Evolutionary conservation across 1,284 basidiomycete genomes (phyloP).

Genomic region (Caloboletus inedulis): DNA sequence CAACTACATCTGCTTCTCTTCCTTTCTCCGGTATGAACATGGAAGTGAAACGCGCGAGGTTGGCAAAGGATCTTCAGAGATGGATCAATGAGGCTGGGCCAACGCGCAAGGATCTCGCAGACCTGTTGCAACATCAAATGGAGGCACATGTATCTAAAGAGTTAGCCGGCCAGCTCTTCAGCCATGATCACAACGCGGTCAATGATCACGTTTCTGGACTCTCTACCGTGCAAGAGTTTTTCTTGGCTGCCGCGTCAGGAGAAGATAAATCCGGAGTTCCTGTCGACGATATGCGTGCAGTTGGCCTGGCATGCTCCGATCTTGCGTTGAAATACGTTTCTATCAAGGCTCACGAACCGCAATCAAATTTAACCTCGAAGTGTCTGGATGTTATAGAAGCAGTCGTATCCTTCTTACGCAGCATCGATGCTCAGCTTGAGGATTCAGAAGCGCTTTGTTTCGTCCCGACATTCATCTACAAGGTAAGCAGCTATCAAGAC

Average conservation of each 20-base stretch:
- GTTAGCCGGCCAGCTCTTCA: slow-evolving; percentile 81
- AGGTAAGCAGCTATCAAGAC: slow-evolving; percentile 51
- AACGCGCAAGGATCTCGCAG: slow-evolving; percentile 83
- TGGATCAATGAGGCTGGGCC: slow-evolving; percentile 85
- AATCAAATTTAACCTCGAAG: slow-evolving; percentile 87
- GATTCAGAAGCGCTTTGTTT: slow-evolving; percentile 90
- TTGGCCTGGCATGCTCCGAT: slow-evolving; percentile 90
- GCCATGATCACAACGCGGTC: slow-evolving; percentile 93
- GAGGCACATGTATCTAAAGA: slow-evolving; percentile 79
- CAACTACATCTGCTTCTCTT: slow-evolving; percentile 33
- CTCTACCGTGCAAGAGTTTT: slow-evolving; percentile 72
- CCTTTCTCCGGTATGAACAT: slow-evolving; percentile 71
- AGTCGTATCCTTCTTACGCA: slow-evolving; percentile 71
- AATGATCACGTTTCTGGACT: slow-evolving; percentile 89
- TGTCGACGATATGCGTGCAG: slow-evolving; percentile 55
- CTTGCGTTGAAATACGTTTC: slow-evolving; percentile 93
- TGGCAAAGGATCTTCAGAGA: slow-evolving; percentile 75
- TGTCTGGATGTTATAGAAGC: slow-evolving; percentile 88
- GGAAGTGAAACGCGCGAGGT: slow-evolving; percentile 71
- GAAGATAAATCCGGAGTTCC: slow-evolving; percentile 56
- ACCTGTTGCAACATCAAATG: slow-evolving; percentile 89
- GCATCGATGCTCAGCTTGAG: slow-evolving; percentile 74
- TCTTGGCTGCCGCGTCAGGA: slow-evolving; percentile 54
- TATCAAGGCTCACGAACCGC: slow-evolving; percentile 88
- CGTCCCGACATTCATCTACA: slow-evolving; percentile 87